Conservation (phyloP, 345 rosid genomes). For the Reutealis trisperma region DNA sequence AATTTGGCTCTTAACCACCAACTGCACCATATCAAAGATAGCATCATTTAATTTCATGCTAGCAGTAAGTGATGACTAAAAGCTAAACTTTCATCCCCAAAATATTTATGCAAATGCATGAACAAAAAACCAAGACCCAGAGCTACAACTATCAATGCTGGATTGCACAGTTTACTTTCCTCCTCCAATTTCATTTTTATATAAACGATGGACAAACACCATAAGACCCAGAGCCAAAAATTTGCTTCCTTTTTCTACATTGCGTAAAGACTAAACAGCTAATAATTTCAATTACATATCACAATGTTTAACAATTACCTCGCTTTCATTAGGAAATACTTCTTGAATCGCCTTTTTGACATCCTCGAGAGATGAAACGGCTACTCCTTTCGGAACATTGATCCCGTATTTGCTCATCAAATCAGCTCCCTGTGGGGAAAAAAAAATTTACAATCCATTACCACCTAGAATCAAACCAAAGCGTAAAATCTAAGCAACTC, state of each 20-base stretch:
- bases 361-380: constrained; percentile 68
- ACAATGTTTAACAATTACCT: constrained; percentile 44
- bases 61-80: background rate
- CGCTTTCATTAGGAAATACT: constrained; percentile 65
- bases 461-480: constrained; percentile 5
- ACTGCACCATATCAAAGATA: constrained; percentile 43
- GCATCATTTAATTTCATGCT: background rate
- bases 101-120: background rate
- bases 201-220: background rate
- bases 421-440: constrained; percentile 70
- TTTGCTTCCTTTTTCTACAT: background rate
- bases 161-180: background rate
- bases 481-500: background rate
- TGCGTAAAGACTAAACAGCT: background rate
- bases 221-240: background rate
- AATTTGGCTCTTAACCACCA: constrained; percentile 97
- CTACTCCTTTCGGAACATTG: constrained; percentile 90
- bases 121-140: background rate
- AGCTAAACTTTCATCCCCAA: background rate
- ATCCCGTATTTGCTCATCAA: constrained; percentile 91
- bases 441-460: background rate
- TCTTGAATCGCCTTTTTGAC: constrained; percentile 57
- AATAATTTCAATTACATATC: background rate
- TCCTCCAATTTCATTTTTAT: background rate
- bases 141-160: background rate